Conservation (phyloP, 129 eudicot genomes). For the Flaveria linearis region DNA sequence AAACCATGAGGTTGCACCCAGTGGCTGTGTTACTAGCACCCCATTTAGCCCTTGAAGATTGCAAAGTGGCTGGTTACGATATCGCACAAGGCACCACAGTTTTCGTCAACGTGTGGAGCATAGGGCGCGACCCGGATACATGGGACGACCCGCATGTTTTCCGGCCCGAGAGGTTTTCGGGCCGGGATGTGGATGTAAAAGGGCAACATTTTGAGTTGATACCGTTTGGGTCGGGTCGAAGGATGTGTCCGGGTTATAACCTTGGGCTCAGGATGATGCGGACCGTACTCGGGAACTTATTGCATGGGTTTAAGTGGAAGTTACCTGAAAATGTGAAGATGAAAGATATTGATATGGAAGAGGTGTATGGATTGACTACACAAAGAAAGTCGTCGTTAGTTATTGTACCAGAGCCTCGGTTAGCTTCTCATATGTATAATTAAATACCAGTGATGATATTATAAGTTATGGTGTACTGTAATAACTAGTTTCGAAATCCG, state of each 20-base stretch:
- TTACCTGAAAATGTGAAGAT: conserved; percentile 13
- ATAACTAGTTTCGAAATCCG: too few relatives aligned
- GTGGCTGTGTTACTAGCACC: conserved; percentile 39
- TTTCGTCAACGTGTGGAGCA: conserved; percentile 38
- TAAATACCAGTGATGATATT: neutral
- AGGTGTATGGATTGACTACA: conserved; percentile 33
- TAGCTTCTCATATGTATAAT: conserved; percentile 22
- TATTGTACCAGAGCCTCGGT: conserved; percentile 28
- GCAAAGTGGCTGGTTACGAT: conserved; percentile 40
- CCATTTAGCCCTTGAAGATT: conserved; percentile 42
- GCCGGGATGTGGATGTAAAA: conserved; percentile 35
- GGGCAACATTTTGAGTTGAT: conserved; percentile 44
- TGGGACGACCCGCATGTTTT: conserved; percentile 43
- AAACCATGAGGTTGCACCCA: conserved; percentile 47
- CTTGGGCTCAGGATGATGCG: conserved; percentile 40
- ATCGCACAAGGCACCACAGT: conserved; percentile 39
- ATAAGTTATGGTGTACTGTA: too few relatives aligned
- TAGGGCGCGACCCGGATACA: conserved; percentile 36
- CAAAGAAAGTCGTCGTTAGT: conserved; percentile 32
- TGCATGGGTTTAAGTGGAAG: conserved; percentile 42
- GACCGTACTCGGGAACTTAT: conserved; percentile 27
- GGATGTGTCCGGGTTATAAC: conserved; percentile 45
- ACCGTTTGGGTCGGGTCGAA: conserved; percentile 44
- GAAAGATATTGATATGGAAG: conserved; percentile 36
- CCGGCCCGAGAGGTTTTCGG: conserved; percentile 43